Conservation (phyloP, 2,329 filamentous ascomycete species). For the Fusarium euwallaceae region DNA sequence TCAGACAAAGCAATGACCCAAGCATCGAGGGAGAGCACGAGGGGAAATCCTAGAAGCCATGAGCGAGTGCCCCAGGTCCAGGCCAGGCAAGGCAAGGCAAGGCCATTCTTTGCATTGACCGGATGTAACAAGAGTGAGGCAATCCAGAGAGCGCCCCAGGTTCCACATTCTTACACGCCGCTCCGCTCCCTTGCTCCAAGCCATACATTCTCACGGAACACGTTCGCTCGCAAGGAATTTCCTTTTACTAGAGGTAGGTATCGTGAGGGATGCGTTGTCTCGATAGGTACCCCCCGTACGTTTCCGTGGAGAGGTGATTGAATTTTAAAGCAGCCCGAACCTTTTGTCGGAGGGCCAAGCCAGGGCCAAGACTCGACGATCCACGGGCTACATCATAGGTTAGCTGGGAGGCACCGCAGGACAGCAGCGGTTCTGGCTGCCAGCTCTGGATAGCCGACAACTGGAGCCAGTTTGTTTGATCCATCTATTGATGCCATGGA, state of each 20-base stretch:
- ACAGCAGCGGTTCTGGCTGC: slow-evolving; percentile 12
- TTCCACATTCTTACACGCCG: slow-evolving; percentile 32
- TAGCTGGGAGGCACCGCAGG: no score
- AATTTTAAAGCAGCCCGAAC: slow-evolving; percentile 9
- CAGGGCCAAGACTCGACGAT: slow-evolving; percentile 33
- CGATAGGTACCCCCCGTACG: neutral
- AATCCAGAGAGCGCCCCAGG: slow-evolving; percentile 30
- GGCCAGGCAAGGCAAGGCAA: slow-evolving; percentile 3
- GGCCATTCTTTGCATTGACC: slow-evolving; percentile 5
- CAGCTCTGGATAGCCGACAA: slow-evolving; percentile 17
- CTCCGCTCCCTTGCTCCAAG: slow-evolving; percentile 11
- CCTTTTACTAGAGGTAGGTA: neutral
- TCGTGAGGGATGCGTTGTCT: neutral
- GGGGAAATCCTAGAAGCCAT: slow-evolving; percentile 14
- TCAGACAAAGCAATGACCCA: slow-evolving; percentile 6
- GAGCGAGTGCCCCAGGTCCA: neutral
- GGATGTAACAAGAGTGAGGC: slow-evolving; percentile 37
- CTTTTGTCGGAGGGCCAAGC: slow-evolving; percentile 16
- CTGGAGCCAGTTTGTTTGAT: neutral
- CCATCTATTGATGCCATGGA: neutral
- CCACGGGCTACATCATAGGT: slow-evolving; percentile 37
- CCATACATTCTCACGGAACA: slow-evolving; percentile 18
- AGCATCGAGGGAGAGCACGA: slow-evolving; percentile 26
- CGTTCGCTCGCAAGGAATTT: slow-evolving; percentile 22
- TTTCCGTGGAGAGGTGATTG: slow-evolving; percentile 1